A percentile compares a stretch with the other conserved stretches of the same genome.
Evolutionary conservation across 257 asterid species (phyloP).

Genomic region (Solanum paucissectum): DNA sequence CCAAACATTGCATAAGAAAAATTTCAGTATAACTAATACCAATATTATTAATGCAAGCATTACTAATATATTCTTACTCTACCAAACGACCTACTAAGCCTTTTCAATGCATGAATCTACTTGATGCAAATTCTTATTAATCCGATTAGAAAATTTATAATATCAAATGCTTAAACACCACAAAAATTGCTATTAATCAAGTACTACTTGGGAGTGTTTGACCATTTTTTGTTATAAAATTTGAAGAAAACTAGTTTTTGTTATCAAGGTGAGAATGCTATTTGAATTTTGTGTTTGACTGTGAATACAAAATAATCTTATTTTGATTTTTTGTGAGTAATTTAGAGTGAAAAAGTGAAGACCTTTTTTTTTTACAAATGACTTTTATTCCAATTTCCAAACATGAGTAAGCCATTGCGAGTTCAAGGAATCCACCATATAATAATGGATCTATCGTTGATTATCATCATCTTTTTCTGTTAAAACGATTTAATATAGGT

Average conservation of each 20-base stretch:
- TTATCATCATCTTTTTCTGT: not conserved
- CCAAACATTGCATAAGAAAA: no score
- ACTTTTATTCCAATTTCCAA: not conserved
- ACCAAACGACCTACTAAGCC: not conserved
- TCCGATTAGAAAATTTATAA: not conserved
- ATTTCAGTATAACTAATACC: no score
- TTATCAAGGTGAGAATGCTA: not conserved
- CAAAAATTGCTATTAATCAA: not conserved
- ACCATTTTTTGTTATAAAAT: no score
- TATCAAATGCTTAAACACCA: not conserved
- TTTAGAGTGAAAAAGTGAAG: not conserved
- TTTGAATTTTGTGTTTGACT: not conserved
- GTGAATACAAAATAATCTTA: not conserved
- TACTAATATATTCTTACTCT: not conserved
- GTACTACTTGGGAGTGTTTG: not conserved
- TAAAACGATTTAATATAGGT: not conserved
- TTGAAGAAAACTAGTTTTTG: no score
- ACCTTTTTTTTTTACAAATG: no score
- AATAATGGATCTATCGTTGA: not conserved
- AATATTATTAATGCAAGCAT: no score
- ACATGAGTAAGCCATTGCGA: not conserved
- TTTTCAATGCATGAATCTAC: not conserved
- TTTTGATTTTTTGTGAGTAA: not conserved
- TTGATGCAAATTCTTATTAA: not conserved
- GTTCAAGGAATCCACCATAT: not conserved